Conservation (phyloP, 352 stramenopile genomes). For the Phytopythium kandeliae region DNA sequence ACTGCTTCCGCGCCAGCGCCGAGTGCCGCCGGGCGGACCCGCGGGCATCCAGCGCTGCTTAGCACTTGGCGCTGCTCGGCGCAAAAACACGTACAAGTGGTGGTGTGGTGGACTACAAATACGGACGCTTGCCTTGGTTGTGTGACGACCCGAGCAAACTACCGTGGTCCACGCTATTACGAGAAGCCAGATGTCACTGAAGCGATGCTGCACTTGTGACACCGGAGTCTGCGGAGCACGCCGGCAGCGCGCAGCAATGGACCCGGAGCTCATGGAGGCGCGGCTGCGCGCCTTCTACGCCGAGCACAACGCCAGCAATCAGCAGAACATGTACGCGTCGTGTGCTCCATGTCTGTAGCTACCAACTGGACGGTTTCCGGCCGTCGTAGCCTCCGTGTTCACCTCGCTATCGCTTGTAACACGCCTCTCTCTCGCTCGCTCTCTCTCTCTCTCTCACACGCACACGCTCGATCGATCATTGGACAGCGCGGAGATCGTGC, state of each 20-base stretch:
- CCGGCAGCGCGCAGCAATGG: slow-evolving; percentile 14
- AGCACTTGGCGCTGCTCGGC: no score
- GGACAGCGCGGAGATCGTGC: slow-evolving; percentile 58
- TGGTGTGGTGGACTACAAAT: no score
- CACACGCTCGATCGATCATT: no score
- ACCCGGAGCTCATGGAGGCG: slow-evolving; percentile 30
- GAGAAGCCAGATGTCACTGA: no score
- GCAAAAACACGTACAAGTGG: slow-evolving; percentile 2
- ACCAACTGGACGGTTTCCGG: neutral
- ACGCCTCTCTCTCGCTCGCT: neutral
- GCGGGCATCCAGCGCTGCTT: no score
- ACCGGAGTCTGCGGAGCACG: no score
- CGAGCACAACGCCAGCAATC: slow-evolving; percentile 64
- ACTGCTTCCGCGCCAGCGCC: neutral
- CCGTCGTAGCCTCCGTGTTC: neutral
- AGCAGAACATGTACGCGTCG: slow-evolving; percentile 66
- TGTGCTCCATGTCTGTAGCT: neutral
- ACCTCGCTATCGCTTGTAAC: neutral
- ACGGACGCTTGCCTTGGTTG: no score
- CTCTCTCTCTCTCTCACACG: no score
- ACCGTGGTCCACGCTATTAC: no score
- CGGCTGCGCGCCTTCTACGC: slow-evolving; percentile 69
- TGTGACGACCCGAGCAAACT: no score
- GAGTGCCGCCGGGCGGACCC: neutral
- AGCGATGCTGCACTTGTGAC: no score